Evolutionary conservation across 129 eudicot species (phyloP), one percentile per base, ranked within the genome.

Genomic region (Heracleum sosnowskyi): DNA sequence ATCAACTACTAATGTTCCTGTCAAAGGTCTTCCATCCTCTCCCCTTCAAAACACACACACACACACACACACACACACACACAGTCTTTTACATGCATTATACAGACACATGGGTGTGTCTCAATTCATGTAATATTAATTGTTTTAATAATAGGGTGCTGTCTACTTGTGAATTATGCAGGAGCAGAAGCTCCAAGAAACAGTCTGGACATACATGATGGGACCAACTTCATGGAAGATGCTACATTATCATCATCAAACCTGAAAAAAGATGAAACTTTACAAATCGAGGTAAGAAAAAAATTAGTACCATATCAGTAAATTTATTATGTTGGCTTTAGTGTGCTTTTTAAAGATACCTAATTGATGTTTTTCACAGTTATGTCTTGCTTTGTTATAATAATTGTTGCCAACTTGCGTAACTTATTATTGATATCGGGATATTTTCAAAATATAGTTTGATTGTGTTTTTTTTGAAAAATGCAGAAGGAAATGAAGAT

Each of bases 111-210:
- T 72, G n/a, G 47, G 47, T 72, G 47, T 72, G 8, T 72, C 28
- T 34, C 20, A 34, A 24, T 71, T 10, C 4, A 11, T 71, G 53
- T 73, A 16, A 10, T 42, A 44, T 26, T 28, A 41, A 6, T 28
- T 15, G 29, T 13, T n/a, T 45, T 37, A 42, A 18, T 29, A 24
- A 40, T 40, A 71, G 68, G 68, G 24, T 11, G 55, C 13, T 74
- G 51, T 24, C 28, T 64, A 46, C 11, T 34, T 35, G 31, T 31
- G n/a, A 22, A 40, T 22, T 71, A 66, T 70, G 85, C 86, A 82
- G 91, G 88, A 29, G 75, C 78, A 5, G 88, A 87, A 80, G 91
- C 88, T 57, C 91, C 88, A 69, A 87, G 91, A 64, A 87, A 87
- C 81, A 82, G 91, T 77, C 80, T 87, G 83, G 91, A 87, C 85